Evolutionary conservation across 2,329 filamentous ascomycete species (phyloP).

Genomic region (Neofusicoccum sp.): DNA sequence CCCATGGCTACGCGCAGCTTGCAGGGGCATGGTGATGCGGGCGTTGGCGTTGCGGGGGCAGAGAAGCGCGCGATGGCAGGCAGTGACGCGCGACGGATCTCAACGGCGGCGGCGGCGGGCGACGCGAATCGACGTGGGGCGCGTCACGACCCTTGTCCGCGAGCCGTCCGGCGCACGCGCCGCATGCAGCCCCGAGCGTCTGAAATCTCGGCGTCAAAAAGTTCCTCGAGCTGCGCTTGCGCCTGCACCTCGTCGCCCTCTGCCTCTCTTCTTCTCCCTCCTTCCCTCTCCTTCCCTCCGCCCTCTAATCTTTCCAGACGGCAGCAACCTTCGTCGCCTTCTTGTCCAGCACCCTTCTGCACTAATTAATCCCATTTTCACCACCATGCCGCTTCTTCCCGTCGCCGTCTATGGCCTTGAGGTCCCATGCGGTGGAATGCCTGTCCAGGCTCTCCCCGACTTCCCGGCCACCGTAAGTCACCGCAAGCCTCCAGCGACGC

Average conservation of each 20-base stretch:
- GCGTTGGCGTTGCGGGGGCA: not conserved
- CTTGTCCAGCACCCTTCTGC: constrained; percentile 14
- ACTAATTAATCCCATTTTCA: not conserved
- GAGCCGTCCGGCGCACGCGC: not conserved
- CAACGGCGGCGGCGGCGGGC: not conserved
- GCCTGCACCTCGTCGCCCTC: constrained; percentile 5
- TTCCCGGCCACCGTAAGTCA: constrained; percentile 80
- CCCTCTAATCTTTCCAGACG: not conserved
- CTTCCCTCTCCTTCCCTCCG: not conserved
- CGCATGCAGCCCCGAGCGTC: not conserved
- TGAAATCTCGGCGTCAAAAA: constrained; percentile 18
- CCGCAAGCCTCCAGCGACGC: not conserved
- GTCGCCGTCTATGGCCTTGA: constrained; percentile 90
- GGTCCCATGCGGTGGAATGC: constrained; percentile 79
- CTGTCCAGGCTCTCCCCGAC: constrained; percentile 75
- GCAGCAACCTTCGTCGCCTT: not conserved
- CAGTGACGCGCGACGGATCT: not conserved
- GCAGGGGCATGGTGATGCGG: not conserved
- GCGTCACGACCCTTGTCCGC: not conserved
- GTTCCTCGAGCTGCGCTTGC: constrained; percentile 10
- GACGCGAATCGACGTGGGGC: constrained; percentile 7
- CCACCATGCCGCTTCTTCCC: constrained; percentile 42
- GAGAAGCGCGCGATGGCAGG: not conserved
- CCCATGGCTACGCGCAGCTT: constrained; percentile 48
- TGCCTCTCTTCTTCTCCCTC: constrained; percentile 17